Conservation (phyloP, 768 basidiomycete genomes). For the Leccinum rimulosum region DNA sequence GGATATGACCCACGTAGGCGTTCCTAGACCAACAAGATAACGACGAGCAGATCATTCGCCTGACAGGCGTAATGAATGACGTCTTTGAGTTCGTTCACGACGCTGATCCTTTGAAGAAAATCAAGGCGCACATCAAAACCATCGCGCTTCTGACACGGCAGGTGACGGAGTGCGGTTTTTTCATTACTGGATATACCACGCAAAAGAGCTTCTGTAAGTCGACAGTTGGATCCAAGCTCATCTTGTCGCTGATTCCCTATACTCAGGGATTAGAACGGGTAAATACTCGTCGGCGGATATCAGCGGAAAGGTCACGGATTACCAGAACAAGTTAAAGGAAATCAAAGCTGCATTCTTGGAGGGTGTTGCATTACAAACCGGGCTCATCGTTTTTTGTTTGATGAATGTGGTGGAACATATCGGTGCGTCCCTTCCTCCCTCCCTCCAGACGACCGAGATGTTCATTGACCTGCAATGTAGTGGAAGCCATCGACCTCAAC, state of each 20-base stretch:
- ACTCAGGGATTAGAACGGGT: background rate
- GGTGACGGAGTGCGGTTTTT: constrained; percentile 1
- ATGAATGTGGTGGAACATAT: background rate
- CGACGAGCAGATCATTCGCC: background rate
- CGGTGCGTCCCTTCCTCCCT: too few relatives aligned
- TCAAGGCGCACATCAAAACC: background rate
- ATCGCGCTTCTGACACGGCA: background rate
- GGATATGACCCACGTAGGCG: background rate
- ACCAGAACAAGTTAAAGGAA: background rate
- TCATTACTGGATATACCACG: background rate
- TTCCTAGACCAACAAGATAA: background rate
- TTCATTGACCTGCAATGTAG: background rate
- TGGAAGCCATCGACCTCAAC: background rate
- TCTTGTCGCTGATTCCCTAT: background rate
- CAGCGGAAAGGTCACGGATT: background rate
- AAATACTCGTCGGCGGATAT: background rate
- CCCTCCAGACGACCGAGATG: background rate
- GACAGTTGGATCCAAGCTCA: background rate
- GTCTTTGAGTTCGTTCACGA: constrained; percentile 1
- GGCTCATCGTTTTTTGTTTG: background rate
- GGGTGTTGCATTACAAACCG: background rate
- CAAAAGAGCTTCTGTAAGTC: background rate
- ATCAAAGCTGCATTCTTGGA: background rate
- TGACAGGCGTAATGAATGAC: background rate
- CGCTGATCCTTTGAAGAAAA: background rate